Evolutionary conservation across 2,329 filamentous ascomycete genomes (phyloP).

Genomic region (Stagonosporopsis rhizophila): DNA sequence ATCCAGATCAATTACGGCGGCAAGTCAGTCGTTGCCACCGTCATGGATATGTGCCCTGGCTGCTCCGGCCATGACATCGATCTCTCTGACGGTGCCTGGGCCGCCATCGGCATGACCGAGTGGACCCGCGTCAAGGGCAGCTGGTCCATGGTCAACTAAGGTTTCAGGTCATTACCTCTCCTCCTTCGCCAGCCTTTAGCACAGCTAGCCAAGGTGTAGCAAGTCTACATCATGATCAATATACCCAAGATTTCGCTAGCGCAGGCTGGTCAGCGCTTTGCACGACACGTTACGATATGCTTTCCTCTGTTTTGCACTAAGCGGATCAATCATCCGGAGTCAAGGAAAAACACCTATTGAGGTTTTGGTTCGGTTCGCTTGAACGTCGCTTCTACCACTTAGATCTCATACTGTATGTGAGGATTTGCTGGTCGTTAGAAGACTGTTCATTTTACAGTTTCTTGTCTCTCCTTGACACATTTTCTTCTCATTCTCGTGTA

Average conservation of each 20-base stretch:
- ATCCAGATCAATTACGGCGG: conserved; percentile 43
- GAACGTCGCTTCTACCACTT: conserved; percentile 15
- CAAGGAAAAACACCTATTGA: conserved; percentile 27
- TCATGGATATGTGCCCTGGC: conserved; percentile 47
- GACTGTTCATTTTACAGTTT: conserved; percentile 23
- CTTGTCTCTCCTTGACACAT: conserved; percentile 39
- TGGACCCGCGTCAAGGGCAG: conserved; percentile 35
- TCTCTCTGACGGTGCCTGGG: conserved; percentile 42
- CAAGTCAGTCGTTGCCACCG: conserved; percentile 34
- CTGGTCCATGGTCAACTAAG: conserved; percentile 36
- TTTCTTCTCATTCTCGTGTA: conserved; percentile 34
- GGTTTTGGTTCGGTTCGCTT: conserved; percentile 23
- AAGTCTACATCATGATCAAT: conserved; percentile 29
- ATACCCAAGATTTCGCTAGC: conserved; percentile 48
- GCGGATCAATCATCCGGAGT: conserved; percentile 34
- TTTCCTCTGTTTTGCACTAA: conserved; percentile 30
- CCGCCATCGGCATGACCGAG: conserved; percentile 31
- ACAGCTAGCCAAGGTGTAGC: conserved; percentile 24
- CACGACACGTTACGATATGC: conserved; percentile 45
- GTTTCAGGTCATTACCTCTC: conserved; percentile 18
- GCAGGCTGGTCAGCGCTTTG: conserved; percentile 52
- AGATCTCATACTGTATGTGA: conserved; percentile 33
- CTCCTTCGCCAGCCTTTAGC: conserved; percentile 31
- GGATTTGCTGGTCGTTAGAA: conserved; percentile 20
- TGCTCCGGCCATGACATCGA: conserved; percentile 42